Percentiles rank a stretch among this genome's conserved stretches.
These are phyloP conservation scores for Ophiocordyceps australis DNA, from an alignment of 2,329 filamentous ascomycete species.

Conservation along the genomic window DNA sequence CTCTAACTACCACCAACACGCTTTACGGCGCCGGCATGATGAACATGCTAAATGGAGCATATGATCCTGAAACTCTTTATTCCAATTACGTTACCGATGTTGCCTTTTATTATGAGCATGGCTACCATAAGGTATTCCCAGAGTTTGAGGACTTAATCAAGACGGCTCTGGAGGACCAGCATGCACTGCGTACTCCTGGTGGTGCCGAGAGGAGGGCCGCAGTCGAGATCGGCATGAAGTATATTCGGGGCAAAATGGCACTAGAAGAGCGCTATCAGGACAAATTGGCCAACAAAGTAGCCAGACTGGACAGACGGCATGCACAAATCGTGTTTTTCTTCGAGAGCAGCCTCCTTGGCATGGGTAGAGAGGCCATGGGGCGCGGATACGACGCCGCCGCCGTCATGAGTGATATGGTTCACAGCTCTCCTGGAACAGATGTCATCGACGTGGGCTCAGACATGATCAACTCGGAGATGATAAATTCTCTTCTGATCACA, in stretches of 20 bases:
- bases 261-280: neutral
- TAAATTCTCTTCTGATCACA: constrained; percentile 6
- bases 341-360: constrained; percentile 7
- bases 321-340: constrained; percentile 5
- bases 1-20: constrained; percentile 4
- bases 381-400: constrained; percentile 6
- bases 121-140: constrained; percentile 7
- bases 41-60: constrained; percentile 5
- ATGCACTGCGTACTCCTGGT: constrained; percentile 4
- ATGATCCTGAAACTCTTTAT: constrained; percentile 5
- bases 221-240: constrained; percentile 4
- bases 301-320: constrained; percentile 3
- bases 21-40: constrained; percentile 6
- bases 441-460: constrained; percentile 7
- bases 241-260: constrained; percentile 5
- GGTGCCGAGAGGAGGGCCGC: constrained; percentile 4
- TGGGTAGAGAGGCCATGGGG: constrained; percentile 5
- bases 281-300: constrained; percentile 1
- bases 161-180: constrained; percentile 4
- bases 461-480: constrained; percentile 6
- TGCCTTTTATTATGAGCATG: constrained; percentile 8
- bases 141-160: constrained; percentile 4
- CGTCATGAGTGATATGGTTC: constrained; percentile 6
- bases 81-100: constrained; percentile 8
- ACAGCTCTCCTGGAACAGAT: constrained; percentile 6